Conservation (phyloP, 2,329 filamentous ascomycete species). For the Lithohypha guttulata region DNA sequence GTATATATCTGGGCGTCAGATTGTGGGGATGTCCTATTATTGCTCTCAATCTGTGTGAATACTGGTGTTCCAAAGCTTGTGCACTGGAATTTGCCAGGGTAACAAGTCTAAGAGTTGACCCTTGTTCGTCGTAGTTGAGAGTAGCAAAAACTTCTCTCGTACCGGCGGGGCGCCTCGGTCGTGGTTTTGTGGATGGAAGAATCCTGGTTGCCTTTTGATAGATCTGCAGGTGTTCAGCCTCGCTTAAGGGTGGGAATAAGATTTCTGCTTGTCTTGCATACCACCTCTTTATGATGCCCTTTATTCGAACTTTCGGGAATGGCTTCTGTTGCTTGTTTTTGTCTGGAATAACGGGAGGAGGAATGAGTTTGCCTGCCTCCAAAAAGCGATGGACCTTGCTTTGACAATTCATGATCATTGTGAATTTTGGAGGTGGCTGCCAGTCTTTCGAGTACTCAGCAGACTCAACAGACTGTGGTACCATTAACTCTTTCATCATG, state of each 20-base stretch:
- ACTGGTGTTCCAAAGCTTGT: slow-evolving; percentile 28
- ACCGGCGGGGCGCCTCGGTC: too few relatives aligned
- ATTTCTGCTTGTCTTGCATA: slow-evolving; percentile 25
- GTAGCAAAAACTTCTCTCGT: too few relatives aligned
- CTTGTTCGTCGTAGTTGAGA: too few relatives aligned
- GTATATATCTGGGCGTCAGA: slow-evolving; percentile 31
- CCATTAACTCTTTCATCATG: slow-evolving; percentile 32
- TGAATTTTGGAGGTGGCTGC: slow-evolving; percentile 26
- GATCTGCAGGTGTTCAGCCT: slow-evolving; percentile 27
- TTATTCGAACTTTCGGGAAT: slow-evolving; percentile 24
- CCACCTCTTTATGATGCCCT: slow-evolving; percentile 30
- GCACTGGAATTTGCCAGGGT: slow-evolving; percentile 25
- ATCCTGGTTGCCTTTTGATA: too few relatives aligned
- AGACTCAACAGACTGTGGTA: slow-evolving; percentile 15
- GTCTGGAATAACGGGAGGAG: slow-evolving; percentile 26
- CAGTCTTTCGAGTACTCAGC: slow-evolving; percentile 25
- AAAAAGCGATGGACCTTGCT: slow-evolving; percentile 23
- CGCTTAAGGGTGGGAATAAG: slow-evolving; percentile 31
- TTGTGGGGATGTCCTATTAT: slow-evolving; percentile 29
- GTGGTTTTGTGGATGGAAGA: too few relatives aligned
- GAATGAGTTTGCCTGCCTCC: slow-evolving; percentile 21
- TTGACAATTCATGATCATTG: slow-evolving; percentile 28
- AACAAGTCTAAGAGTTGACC: too few relatives aligned
- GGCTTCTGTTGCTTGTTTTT: slow-evolving; percentile 29
- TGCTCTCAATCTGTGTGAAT: slow-evolving; percentile 27